Conservation (phyloP, 176 grass and related monocot species). For the Phyllostachys edulis region DNA sequence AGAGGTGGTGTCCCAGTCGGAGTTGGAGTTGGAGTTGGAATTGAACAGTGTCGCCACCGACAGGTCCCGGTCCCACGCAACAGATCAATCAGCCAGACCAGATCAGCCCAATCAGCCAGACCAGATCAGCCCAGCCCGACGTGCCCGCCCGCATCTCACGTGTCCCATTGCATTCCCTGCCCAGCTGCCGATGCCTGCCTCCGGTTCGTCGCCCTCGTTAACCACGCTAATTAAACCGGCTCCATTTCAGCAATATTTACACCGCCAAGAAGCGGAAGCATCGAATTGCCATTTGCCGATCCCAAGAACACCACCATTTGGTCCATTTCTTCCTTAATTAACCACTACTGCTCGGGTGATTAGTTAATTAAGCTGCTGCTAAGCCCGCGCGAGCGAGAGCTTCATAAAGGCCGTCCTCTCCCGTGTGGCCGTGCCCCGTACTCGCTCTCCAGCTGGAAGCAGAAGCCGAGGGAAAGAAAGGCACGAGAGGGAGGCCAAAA, state of each 20-base stretch:
- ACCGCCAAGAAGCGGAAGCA: not conserved
- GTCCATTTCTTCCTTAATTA: not conserved
- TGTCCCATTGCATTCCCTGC: constrained; percentile 25
- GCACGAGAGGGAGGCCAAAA: not conserved
- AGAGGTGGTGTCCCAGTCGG: too few relatives aligned
- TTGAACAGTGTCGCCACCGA: constrained; percentile 37
- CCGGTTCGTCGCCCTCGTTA: not conserved
- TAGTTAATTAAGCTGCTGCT: not conserved
- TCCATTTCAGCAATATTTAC: not conserved
- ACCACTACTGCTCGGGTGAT: not conserved
- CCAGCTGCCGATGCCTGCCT: not conserved
- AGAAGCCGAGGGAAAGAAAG: not conserved
- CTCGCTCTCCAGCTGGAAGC: constrained; percentile 33
- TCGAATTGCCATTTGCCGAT: constrained; percentile 23
- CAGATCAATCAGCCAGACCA: constrained; percentile 33
- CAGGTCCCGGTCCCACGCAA: constrained; percentile 38
- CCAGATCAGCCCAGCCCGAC: not conserved
- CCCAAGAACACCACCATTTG: not conserved
- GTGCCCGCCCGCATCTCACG: constrained; percentile 33
- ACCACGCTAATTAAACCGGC: not conserved
- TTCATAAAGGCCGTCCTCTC: constrained; percentile 13
- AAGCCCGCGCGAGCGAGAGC: not conserved
- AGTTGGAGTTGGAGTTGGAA: not conserved
- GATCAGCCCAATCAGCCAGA: not conserved
- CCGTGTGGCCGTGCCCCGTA: not conserved